phyloP scores from a whole-genome alignment of 306 rosid genomes.

The Quercus engelmannii region DNA sequence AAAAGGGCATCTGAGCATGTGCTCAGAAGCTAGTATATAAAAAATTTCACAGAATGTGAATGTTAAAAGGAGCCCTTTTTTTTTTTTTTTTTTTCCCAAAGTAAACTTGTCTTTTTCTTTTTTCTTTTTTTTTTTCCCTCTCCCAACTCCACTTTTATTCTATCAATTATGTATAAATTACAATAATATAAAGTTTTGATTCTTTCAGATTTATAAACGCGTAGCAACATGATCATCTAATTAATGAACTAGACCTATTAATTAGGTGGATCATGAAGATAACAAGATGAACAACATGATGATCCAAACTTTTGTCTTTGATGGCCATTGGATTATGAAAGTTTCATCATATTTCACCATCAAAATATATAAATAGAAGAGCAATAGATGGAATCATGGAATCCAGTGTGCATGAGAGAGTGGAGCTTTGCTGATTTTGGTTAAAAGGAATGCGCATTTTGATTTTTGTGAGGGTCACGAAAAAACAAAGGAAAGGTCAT shows the following conservation, averaged over 20 bases:
- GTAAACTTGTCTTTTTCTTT: background rate
- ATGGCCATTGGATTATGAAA: background rate
- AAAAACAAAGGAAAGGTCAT: slow-evolving; percentile 12
- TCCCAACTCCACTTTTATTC: no score
- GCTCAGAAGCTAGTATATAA: no score
- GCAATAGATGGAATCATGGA: no score
- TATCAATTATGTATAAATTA: background rate
- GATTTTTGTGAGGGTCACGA: background rate
- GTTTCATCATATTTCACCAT: no score
- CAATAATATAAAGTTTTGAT: background rate
- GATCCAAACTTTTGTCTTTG: background rate
- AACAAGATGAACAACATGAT: background rate
- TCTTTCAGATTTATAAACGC: slow-evolving; percentile 5
- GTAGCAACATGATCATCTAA: slow-evolving; percentile 5
- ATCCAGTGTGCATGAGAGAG: slow-evolving; percentile 23
- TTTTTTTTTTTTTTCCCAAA: no score
- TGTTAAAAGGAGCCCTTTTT: no score
- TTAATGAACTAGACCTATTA: slow-evolving; percentile 5
- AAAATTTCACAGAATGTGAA: no score
- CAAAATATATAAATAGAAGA: no score
- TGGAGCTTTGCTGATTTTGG: slow-evolving; percentile 25
- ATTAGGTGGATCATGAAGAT: background rate
- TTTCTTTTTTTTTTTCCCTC: background rate
- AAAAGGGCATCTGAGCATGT: no score
- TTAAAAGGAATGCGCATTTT: background rate